phyloP scores from a whole-genome alignment of 106 monocot genomes.

The Iris macrosiphon region DNA sequence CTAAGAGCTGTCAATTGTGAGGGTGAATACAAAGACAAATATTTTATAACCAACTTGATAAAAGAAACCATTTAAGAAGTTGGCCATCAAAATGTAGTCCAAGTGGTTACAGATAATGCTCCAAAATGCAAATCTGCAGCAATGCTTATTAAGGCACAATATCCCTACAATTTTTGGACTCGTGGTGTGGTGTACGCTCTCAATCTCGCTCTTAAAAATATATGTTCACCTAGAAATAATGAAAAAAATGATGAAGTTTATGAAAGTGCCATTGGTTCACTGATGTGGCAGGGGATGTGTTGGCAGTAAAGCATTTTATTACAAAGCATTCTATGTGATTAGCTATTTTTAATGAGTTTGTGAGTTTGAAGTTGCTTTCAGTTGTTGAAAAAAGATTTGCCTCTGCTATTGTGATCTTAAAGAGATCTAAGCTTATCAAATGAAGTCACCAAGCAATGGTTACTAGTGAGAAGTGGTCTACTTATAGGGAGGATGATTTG shows the following conservation, averaged over 20 bases:
- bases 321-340: conserved; percentile 1
- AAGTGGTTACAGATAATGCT: conserved; percentile 24
- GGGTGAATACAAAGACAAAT: conserved; percentile 7
- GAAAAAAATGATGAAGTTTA: conserved; percentile 1
- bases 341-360: background rate
- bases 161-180: conserved; percentile 11
- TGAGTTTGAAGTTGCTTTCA: background rate
- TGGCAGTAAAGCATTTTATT: background rate
- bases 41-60: background rate
- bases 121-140: background rate
- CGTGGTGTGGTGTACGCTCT: conserved; percentile 7
- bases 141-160: conserved; percentile 2
- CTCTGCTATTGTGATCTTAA: background rate
- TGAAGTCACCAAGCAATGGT: background rate
- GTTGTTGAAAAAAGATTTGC: background rate
- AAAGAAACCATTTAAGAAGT: background rate
- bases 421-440: conserved; percentile 1
- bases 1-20: conserved; percentile 1
- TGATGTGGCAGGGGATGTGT: background rate
- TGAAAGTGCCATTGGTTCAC: conserved; percentile 17
- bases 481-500: background rate
- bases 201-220: conserved; percentile 7
- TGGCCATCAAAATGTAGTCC: conserved; percentile 4
- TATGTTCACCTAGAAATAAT: conserved; percentile 2
- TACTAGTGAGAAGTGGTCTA: conserved; percentile 4